These are phyloP conservation scores for Dothidotthia symphoricarpi DNA, from an alignment of 2,329 filamentous ascomycete species.

Conservation along the genomic window DNA sequence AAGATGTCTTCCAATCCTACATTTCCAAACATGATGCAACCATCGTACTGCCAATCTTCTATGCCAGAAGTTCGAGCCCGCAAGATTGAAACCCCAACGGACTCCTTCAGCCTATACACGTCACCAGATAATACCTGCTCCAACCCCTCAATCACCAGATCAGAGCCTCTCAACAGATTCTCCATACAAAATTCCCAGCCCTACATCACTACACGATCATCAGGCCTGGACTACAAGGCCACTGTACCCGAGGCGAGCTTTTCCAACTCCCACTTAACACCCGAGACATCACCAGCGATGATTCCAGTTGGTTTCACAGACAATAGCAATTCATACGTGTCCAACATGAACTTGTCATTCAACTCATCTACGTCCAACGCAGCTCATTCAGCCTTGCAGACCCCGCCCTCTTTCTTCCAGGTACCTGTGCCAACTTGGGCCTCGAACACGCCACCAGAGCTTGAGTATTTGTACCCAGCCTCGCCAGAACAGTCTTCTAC, in stretches of 20 bases:
- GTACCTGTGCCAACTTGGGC: slow-evolving; percentile 35
- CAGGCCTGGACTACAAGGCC: slow-evolving; percentile 13
- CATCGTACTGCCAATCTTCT: slow-evolving; percentile 47
- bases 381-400: slow-evolving; percentile 41
- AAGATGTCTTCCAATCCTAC: slow-evolving; percentile 20
- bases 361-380: slow-evolving; percentile 18
- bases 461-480: slow-evolving; percentile 36
- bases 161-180: slow-evolving; percentile 24
- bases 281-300: slow-evolving; percentile 31
- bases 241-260: slow-evolving; percentile 19
- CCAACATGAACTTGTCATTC: slow-evolving; percentile 19
- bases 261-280: slow-evolving; percentile 37
- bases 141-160: slow-evolving; percentile 29
- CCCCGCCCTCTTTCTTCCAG: slow-evolving; percentile 35
- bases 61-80: slow-evolving; percentile 54
- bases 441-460: slow-evolving; percentile 22
- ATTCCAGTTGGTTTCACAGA: slow-evolving; percentile 16
- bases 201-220: slow-evolving; percentile 24
- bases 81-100: slow-evolving; percentile 45
- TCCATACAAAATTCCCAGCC: slow-evolving; percentile 21
- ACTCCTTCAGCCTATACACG: slow-evolving; percentile 53
- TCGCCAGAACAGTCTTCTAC: slow-evolving; percentile 27
- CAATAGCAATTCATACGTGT: slow-evolving; percentile 23
- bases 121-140: slow-evolving; percentile 32
- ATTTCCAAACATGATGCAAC: slow-evolving; percentile 56